These are phyloP conservation scores for Hylodesmum podocarpum DNA, from an alignment of 306 rosid genomes.

Conservation along the genomic window DNA sequence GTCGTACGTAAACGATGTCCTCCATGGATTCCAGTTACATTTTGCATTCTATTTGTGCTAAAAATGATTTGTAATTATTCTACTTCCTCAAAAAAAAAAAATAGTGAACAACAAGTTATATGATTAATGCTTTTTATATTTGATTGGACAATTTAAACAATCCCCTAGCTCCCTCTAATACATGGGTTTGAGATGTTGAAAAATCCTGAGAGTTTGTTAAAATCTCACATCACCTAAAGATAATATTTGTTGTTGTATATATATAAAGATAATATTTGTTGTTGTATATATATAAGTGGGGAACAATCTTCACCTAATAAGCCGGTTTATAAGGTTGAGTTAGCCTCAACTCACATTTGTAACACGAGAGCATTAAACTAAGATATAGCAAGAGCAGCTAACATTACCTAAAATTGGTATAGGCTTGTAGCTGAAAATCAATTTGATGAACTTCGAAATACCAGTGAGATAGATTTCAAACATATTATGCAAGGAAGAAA, in stretches of 20 bases:
- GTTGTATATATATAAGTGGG: no score
- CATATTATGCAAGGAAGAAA: neutral
- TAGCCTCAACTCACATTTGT: no score
- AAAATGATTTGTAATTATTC: neutral
- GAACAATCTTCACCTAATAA: no score
- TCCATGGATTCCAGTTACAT: neutral
- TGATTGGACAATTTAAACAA: neutral
- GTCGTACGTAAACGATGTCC: neutral
- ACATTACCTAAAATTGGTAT: neutral
- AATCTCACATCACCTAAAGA: no score
- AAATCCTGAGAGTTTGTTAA: no score
- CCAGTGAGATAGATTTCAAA: neutral
- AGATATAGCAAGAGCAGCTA: neutral
- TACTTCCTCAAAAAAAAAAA: neutral
- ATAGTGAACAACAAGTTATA: neutral
- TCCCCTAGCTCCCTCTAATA: neutral
- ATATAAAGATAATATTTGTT: no score
- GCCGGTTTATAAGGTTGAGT: no score
- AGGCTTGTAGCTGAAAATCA: neutral
- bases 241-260: no score
- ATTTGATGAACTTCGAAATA: neutral
- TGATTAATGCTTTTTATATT: neutral
- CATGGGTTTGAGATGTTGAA: no score
- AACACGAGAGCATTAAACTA: neutral
- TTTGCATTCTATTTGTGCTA: neutral